These are phyloP conservation scores for Solanum dulcamara DNA, from an alignment of 257 asterid genomes.

Conservation along the genomic window DNA sequence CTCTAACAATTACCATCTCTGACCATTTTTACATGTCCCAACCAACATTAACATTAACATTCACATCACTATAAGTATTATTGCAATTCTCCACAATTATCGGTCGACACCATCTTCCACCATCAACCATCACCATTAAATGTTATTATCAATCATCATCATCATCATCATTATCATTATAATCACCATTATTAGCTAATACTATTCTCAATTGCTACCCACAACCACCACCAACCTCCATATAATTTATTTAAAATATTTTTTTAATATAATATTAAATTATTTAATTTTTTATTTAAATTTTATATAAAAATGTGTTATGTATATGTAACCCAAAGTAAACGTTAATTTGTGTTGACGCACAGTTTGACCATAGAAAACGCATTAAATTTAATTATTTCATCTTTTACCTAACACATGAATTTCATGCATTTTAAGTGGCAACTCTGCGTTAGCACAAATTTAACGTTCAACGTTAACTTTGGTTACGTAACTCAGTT, in stretches of 20 bases:
- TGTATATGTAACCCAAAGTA: not conserved
- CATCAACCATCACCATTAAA: not conserved
- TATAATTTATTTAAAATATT: not conserved
- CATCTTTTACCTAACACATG: not conserved
- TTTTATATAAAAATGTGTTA: no score
- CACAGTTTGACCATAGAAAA: not conserved
- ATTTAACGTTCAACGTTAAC: not conserved
- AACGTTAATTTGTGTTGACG: not conserved
- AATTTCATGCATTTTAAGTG: not conserved
- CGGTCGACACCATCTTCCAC: no score
- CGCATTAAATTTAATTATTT: not conserved
- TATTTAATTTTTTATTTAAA: no score
- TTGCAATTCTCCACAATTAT: not conserved
- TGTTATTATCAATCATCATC: not conserved
- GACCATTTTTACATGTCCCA: not conserved
- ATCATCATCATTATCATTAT: not conserved
- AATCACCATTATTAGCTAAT: not conserved
- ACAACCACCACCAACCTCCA: not conserved
- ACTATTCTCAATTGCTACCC: not conserved
- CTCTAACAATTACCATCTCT: not conserved
- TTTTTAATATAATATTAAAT: no score
- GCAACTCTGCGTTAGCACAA: not conserved
- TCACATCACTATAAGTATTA: not conserved
- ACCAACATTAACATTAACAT: not conserved
- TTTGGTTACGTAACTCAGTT: not conserved